Conservation (phyloP, 805 yeast genomes). For the Kurtzmaniella fragi region DNA sequence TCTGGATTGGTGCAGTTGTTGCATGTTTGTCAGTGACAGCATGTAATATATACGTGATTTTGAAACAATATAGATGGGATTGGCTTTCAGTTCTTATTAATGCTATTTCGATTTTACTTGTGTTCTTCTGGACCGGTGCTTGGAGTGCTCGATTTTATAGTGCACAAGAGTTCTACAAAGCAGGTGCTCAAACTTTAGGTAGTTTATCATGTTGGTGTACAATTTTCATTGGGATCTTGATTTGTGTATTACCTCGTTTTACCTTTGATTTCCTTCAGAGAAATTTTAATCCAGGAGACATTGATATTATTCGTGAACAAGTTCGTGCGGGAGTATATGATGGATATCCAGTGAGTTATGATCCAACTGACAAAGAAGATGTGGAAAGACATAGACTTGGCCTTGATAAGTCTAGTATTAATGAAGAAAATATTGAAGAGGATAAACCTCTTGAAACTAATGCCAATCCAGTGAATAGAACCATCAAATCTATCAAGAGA, state of each 20-base stretch:
- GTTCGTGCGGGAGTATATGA: slow-evolving; percentile 49
- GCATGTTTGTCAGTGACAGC: slow-evolving; percentile 58
- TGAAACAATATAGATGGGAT: slow-evolving; percentile 77
- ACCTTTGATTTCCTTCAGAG: slow-evolving; percentile 43
- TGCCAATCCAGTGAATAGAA: slow-evolving; percentile 16
- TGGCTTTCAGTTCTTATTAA: slow-evolving; percentile 54
- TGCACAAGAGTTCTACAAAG: slow-evolving; percentile 57
- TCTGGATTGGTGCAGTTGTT: slow-evolving; percentile 64
- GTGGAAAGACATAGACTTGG: slow-evolving; percentile 34
- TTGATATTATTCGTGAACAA: slow-evolving; percentile 66
- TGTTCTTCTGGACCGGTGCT: slow-evolving; percentile 76
- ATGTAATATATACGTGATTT: slow-evolving; percentile 60
- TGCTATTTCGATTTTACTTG: slow-evolving; percentile 49
- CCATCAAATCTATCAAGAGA: slow-evolving; percentile 32
- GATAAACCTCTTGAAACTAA: slow-evolving; percentile 4
- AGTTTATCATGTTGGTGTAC: slow-evolving; percentile 62
- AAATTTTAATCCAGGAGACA: slow-evolving; percentile 57
- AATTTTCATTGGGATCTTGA: slow-evolving; percentile 48
- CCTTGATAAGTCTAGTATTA: slow-evolving; percentile 25
- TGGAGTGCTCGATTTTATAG: slow-evolving; percentile 50
- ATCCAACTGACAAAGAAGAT: slow-evolving; percentile 46
- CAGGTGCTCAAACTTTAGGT: slow-evolving; percentile 62
- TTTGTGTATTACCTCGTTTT: slow-evolving; percentile 60
- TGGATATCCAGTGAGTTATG: slow-evolving; percentile 45
- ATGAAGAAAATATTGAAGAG: slow-evolving; percentile 7